Conservation (phyloP, 352 stramenopile species). For the Phytophthora citricola region DNA sequence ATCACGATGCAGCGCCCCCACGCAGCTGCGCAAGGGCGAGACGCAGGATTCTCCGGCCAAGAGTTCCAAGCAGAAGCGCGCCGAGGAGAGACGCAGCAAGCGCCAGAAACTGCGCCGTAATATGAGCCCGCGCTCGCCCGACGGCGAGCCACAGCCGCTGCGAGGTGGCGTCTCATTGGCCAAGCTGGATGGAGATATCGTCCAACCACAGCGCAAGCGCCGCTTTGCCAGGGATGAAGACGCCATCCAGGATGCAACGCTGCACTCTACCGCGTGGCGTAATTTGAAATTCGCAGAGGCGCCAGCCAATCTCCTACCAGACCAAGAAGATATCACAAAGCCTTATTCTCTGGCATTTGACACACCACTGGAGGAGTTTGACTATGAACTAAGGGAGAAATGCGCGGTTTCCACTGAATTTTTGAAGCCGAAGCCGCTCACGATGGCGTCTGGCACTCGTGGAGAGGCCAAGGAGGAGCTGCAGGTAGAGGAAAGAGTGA, state of each 20-base stretch:
- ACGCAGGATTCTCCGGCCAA: constrained; percentile 27
- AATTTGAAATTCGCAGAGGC: constrained; percentile 40
- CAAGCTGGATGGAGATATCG: constrained; percentile 25
- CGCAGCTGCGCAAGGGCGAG: constrained; percentile 56
- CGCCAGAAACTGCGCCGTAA: constrained; percentile 55
- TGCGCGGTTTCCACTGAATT: constrained; percentile 35
- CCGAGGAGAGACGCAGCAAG: constrained; percentile 54
- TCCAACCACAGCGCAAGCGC: constrained; percentile 12
- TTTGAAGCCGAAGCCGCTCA: constrained; percentile 25
- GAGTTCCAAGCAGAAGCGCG: constrained; percentile 53
- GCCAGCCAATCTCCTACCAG: constrained; percentile 54
- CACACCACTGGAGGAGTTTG: constrained; percentile 48
- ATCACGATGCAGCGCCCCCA: constrained; percentile 4
- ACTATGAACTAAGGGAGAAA: constrained; percentile 37
- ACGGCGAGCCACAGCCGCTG: constrained; percentile 35
- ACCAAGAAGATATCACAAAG: constrained; percentile 21
- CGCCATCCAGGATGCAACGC: constrained; percentile 46
- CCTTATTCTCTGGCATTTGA: constrained; percentile 53
- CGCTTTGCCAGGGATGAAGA: constrained; percentile 45
- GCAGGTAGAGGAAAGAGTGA: constrained; percentile 42
- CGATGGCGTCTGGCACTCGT: constrained; percentile 29
- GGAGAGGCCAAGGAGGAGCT: constrained; percentile 29
- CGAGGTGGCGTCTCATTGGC: constrained; percentile 31
- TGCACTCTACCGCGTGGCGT: constrained; percentile 76
- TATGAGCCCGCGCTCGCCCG: constrained; percentile 55